These are phyloP conservation scores for Candida schatavii DNA, from an alignment of 805 yeast species.

Conservation along the genomic window DNA sequence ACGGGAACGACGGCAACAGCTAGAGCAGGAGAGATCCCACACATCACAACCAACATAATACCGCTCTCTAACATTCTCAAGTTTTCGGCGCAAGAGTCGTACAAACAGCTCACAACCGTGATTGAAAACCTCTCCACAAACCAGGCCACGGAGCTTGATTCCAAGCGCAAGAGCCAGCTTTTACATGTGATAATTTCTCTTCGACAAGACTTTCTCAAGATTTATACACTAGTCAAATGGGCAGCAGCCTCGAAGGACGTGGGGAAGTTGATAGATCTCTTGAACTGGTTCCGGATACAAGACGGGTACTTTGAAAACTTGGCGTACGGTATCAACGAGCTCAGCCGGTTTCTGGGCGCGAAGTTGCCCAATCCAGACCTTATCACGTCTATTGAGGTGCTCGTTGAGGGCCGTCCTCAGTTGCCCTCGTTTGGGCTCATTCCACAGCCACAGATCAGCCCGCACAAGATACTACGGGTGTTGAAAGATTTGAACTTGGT, in stretches of 20 bases:
- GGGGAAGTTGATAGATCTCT: conserved; percentile 73
- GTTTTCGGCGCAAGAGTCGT: conserved; percentile 59
- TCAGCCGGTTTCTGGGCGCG: conserved; percentile 78
- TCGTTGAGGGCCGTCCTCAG: conserved; percentile 73
- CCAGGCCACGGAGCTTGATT: conserved; percentile 42
- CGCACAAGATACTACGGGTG: conserved; percentile 56
- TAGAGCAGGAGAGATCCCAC: conserved; percentile 48
- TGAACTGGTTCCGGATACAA: conserved; percentile 83
- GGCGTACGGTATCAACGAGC: conserved; percentile 64
- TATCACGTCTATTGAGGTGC: conserved; percentile 81
- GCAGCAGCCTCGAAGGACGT: conserved; percentile 69
- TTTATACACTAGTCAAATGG: conserved; percentile 91
- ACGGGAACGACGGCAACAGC: conserved; percentile 20
- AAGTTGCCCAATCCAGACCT: conserved; percentile 91
- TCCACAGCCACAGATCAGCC: conserved; percentile 46
- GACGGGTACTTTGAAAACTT: conserved; percentile 60
- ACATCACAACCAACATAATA: conserved; percentile 66
- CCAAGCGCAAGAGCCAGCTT: conserved; percentile 63
- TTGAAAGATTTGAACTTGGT: conserved; percentile 69
- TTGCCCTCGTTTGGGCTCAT: conserved; percentile 63
- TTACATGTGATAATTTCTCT: conserved; percentile 65
- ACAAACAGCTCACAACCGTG: conserved; percentile 56
- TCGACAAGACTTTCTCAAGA: conserved; percentile 79
- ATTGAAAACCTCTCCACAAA: conserved; percentile 56
- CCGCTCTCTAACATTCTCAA: conserved; percentile 60